These are phyloP conservation scores for Priceomyces fermenticarens DNA, from an alignment of 805 yeast genomes.

Conservation along the genomic window DNA sequence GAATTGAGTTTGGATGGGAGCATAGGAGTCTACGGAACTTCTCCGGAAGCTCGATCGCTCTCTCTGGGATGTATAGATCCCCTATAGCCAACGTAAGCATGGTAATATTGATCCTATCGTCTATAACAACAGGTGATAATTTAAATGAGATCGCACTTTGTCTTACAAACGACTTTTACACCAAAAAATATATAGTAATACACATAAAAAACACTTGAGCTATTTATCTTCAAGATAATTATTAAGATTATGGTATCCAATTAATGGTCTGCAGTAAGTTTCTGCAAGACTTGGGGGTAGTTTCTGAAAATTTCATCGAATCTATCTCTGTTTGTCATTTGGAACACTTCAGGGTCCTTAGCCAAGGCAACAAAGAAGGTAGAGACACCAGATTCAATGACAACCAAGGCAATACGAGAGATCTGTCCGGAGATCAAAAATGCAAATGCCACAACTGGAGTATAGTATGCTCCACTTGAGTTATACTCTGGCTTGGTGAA, in stretches of 20 bases:
- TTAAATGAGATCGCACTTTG: background rate
- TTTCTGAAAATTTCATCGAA: constrained; percentile 62
- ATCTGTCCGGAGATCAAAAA: constrained; percentile 75
- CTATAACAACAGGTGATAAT: background rate
- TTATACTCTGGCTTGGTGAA: constrained; percentile 69
- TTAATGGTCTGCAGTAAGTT: constrained; percentile 37
- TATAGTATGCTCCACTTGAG: constrained; percentile 55
- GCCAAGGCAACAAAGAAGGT: constrained; percentile 83
- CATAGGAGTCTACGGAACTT: constrained; percentile 73
- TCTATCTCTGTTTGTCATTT: constrained; percentile 62
- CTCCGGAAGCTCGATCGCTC: constrained; percentile 61
- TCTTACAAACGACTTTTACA: too few species aligned
- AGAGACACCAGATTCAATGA: constrained; percentile 76
- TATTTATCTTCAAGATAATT: too few species aligned
- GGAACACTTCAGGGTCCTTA: constrained; percentile 80
- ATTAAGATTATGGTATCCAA: background rate
- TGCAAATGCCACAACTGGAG: constrained; percentile 72
- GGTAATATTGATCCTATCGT: background rate
- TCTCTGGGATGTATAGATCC: constrained; percentile 85
- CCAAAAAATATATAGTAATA: too few species aligned
- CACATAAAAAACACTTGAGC: too few species aligned
- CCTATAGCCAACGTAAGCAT: constrained; percentile 71
- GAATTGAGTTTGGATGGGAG: constrained; percentile 50
- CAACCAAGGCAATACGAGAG: constrained; percentile 66
- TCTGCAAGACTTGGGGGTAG: constrained; percentile 67